Evolutionary conservation across 345 rosid genomes (phyloP), one percentile per base, ranked within the genome.

Genomic region (Balakata baccata): DNA sequence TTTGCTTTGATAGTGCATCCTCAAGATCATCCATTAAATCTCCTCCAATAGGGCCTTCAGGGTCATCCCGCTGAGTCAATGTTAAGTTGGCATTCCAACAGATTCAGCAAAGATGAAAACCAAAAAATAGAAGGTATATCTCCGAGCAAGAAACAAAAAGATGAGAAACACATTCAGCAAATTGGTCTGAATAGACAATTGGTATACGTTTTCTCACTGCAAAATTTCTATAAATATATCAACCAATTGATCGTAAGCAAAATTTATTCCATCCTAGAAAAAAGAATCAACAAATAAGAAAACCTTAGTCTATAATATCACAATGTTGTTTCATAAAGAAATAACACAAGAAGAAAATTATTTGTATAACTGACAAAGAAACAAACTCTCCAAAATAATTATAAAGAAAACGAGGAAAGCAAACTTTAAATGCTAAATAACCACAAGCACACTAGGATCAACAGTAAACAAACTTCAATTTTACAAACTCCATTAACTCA

Each of bases 1-100:
- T 75, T 77, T 87, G 96, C 76, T 81, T 85, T 69, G 87, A 78
- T 72, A 96, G 80, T n/a, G 98, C 96, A 81, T 87, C 90, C 76
- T 93, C 98, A 71, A 96, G 85, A 58, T 89, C 96, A n/a, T 78
- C 68, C 90, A 93, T 83, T 79, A 96, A 86, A 82, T 91, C 95
- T 60, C 85, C 83, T 65, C 87, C 81, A 43, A 51, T 37, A 22
- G 83, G 79, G 64, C 79, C 79, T 51, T 69, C 79, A 60, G 64
- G 47, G 71, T 81, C 75, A 41, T 75, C 87, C 92, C 87, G 82
- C 81, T 81, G 71, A 54, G 75, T 62, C 47, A 59, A 73, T 45
- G 60, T 58, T 72, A 58, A 66, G 73, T 60, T 63, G 71, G 54
- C 61, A 56, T 45, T 67, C 63, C 73, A 72, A 23, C 66, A 79